A percentile compares a stretch with the other conserved stretches of the same genome.
Conservation (phyloP, 805 yeast genomes). For the Pichia kluyveri region DNA sequence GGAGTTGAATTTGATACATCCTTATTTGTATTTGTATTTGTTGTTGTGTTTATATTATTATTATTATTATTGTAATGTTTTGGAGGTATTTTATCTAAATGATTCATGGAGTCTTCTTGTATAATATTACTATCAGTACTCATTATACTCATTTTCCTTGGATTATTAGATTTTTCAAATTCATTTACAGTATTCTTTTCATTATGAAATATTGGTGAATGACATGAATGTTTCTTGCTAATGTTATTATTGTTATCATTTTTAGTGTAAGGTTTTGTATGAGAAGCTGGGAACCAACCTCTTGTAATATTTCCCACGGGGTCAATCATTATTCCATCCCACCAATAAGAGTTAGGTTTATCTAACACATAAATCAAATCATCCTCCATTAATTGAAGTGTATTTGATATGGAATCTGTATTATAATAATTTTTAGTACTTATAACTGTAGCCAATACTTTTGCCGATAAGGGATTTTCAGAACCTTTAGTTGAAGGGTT, state of each 20-base stretch:
- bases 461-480: background rate
- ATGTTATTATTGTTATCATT: background rate
- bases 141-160: no score
- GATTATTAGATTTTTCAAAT: no score
- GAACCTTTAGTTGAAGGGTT: background rate
- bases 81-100: no score
- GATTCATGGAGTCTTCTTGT: no score
- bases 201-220: no score
- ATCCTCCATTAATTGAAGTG: conserved; percentile 48
- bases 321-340: conserved; percentile 62
- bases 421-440: conserved; percentile 49
- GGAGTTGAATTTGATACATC: no score
- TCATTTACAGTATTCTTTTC: no score
- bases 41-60: no score
- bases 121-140: no score
- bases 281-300: conserved; percentile 81
- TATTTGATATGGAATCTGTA: conserved; percentile 38
- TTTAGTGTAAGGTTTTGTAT: conserved; percentile 1
- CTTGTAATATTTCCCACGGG: conserved; percentile 37
- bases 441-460: conserved; percentile 30
- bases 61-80: no score
- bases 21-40: no score
- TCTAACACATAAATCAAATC: conserved; percentile 64
- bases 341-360: conserved; percentile 67
- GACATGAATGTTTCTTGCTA: no score